These are phyloP conservation scores for Selaginella moellendorffii DNA, from an alignment of 75 land plant species.

Conservation along the genomic window DNA sequence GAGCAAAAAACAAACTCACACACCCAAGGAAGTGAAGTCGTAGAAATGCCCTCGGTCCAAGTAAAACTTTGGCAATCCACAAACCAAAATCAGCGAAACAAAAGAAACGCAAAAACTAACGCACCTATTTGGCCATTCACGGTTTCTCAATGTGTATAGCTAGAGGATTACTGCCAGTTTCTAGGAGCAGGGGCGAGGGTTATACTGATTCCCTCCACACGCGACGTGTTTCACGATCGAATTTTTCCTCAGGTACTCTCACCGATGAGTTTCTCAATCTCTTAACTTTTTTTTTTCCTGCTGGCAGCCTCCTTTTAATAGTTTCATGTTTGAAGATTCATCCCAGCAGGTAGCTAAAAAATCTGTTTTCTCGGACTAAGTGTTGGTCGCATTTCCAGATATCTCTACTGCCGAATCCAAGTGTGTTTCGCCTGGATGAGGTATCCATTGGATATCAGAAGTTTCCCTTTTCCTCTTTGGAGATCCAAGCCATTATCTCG, in stretches of 20 bases:
- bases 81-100: too few relatives aligned
- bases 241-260: slow-evolving; percentile 92
- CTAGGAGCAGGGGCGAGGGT: slow-evolving; percentile 64
- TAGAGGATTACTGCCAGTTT: slow-evolving; percentile 65
- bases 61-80: too few relatives aligned
- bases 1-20: too few relatives aligned
- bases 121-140: too few relatives aligned
- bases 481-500: too few relatives aligned
- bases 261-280: too few relatives aligned
- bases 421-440: slow-evolving; percentile 45
- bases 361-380: too few relatives aligned
- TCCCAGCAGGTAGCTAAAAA: slow-evolving; percentile 63
- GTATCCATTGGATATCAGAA: slow-evolving; percentile 51
- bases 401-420: slow-evolving; percentile 49
- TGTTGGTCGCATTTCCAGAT: too few relatives aligned
- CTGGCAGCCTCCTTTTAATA: slow-evolving; percentile 66
- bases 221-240: slow-evolving; percentile 88
- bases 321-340: slow-evolving; percentile 31
- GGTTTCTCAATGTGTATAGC: slow-evolving; percentile 39
- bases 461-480: too few relatives aligned
- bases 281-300: background rate
- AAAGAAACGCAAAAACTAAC: too few relatives aligned
- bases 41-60: too few relatives aligned
- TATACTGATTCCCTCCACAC: slow-evolving; percentile 67
- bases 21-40: too few relatives aligned